Base-by-base conservation (phyloP, 73 alveolate species). In the Paramecium biaurelia region DNA sequence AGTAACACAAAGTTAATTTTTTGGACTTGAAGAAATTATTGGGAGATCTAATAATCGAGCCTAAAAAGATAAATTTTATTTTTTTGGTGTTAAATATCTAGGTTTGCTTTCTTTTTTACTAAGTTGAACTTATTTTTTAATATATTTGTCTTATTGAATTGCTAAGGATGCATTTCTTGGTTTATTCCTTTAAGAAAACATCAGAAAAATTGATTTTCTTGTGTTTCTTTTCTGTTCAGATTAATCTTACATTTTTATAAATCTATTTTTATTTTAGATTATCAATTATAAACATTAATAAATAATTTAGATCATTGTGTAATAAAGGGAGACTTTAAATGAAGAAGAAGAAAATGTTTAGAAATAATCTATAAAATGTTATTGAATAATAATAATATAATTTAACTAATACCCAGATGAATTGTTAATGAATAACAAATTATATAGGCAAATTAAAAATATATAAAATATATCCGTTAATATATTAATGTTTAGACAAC, bases 401-500 rank as follows among this genome's bases (percentile, higher is more conserved):
- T 18, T n/a, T 18, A 53, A 18, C 26, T 18, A 53, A 53, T 5
- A 2, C 21, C 5, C 9, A 18, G 15, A 5, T 18, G 68, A 53
- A n/a, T 53, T n/a, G 23, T 4, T 18, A 4, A 15, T 7, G 20
- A 18, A 15, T 53, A 2, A 18, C n/a, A 18, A 14, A 4, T n/a
- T n/a, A 53, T 53, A 20, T 18, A 53, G 23, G 4, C 68, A 18
- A 53, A 53, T 53, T 53, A 53, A 53, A 53, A 53, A 18, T 53
- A 53, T 20, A 53, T 53, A 53, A 53, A 53, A 53, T 53, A 53
- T 53, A 53, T 53, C 68, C 68, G 68, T 53, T 53, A 53, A 53
- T 53, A 53, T 53, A 53, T 15, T 63, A 63, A 63, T 63, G 84
- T 63, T 63, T 26, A 63, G 84, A 63, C 47, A 63, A 63, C 84